Conservation (phyloP, 2,329 filamentous ascomycete species). For the Sporothrix brunneoviolacea region DNA sequence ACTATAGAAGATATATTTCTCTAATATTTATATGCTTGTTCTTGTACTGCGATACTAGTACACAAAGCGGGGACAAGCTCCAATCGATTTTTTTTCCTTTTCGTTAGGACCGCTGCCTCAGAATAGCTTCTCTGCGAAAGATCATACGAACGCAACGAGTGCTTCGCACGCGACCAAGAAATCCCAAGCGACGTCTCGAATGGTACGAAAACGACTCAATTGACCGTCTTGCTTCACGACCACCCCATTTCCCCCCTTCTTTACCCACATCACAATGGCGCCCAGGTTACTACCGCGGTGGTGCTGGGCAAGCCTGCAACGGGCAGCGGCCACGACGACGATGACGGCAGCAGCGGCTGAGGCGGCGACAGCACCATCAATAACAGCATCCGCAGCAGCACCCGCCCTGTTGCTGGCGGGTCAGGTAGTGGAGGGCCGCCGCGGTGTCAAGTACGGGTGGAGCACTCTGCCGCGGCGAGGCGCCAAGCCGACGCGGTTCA, state of each 20-base stretch:
- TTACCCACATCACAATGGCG: slow-evolving; percentile 22
- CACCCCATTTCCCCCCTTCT: background rate
- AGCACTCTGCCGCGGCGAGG: slow-evolving; percentile 40
- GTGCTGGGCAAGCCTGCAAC: slow-evolving; percentile 21
- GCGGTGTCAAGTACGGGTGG: slow-evolving; percentile 56
- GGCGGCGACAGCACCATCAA: slow-evolving; percentile 2
- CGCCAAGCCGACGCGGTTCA: slow-evolving; percentile 53
- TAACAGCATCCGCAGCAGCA: background rate
- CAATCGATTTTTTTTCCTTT: slow-evolving; percentile 8
- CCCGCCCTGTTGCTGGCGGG: background rate
- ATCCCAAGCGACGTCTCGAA: background rate
- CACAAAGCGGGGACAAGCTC: slow-evolving; percentile 3
- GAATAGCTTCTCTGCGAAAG: slow-evolving; percentile 8
- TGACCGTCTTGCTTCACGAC: background rate
- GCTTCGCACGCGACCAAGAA: background rate
- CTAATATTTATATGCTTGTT: background rate
- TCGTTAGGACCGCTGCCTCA: too few species aligned
- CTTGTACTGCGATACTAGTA: background rate
- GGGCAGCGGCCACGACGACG: slow-evolving; percentile 4
- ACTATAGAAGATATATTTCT: background rate
- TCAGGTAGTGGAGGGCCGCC: slow-evolving; percentile 23
- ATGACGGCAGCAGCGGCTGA: background rate
- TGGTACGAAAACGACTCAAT: slow-evolving; percentile 4
- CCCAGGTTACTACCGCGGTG: slow-evolving; percentile 28
- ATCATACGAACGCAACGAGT: slow-evolving; percentile 1